Conservation (phyloP, 2,329 filamentous ascomycete genomes). For the Bertia moriformis region DNA sequence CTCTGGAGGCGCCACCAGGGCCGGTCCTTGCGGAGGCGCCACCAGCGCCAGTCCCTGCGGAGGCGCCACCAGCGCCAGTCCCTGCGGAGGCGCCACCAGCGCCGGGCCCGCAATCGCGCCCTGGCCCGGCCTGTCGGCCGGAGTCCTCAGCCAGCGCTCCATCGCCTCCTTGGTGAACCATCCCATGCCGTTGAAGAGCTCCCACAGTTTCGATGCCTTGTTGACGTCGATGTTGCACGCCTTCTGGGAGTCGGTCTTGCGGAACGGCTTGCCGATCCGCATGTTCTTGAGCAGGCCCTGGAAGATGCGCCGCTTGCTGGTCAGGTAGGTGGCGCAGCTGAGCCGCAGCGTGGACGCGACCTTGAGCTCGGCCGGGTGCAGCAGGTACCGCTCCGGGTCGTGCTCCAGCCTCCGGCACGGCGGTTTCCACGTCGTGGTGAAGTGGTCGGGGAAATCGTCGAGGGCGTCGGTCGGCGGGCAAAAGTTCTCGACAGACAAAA, state of each 20-base stretch:
- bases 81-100: no score
- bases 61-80: no score
- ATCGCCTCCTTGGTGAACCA: no score
- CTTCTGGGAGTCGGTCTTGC: slow-evolving; percentile 89
- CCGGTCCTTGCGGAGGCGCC: no score
- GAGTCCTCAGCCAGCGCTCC: no score
- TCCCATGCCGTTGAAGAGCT: no score
- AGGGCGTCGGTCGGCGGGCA: slow-evolving; percentile 57
- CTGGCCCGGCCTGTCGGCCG: no score
- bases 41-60: no score
- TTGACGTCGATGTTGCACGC: slow-evolving; percentile 98
- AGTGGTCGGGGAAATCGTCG: slow-evolving; percentile 48
- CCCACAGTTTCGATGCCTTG: slow-evolving; percentile 88
- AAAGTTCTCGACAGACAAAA: slow-evolving; percentile 54
- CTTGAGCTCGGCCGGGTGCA: slow-evolving; percentile 65
- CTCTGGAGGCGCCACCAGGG: no score
- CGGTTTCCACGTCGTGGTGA: slow-evolving; percentile 82
- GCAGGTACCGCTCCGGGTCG: slow-evolving; percentile 54
- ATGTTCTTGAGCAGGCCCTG: slow-evolving; percentile 56
- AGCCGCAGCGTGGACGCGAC: slow-evolving; percentile 69
- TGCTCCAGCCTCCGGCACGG: slow-evolving; percentile 60
- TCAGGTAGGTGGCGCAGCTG: slow-evolving; percentile 76
- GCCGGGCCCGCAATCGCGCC: no score
- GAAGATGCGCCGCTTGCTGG: slow-evolving; percentile 87
- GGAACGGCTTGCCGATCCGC: slow-evolving; percentile 64